Conservation (phyloP, 352 stramenopile genomes). For the Globisporangium nodosum region DNA sequence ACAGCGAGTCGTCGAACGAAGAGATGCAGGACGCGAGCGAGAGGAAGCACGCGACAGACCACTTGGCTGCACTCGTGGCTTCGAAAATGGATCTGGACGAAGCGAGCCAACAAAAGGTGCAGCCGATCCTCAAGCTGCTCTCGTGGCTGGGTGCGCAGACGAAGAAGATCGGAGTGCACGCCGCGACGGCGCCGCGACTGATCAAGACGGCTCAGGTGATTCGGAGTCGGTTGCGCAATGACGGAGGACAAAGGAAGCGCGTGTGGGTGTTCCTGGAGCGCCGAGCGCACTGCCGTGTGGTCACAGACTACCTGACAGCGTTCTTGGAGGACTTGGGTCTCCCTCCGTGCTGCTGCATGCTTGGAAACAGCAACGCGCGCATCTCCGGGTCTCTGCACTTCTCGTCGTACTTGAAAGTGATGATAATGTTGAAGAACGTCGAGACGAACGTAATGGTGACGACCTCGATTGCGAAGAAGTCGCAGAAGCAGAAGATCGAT, state of each 20-base stretch:
- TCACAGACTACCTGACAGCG: constrained; percentile 71
- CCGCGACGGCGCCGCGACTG: constrained; percentile 51
- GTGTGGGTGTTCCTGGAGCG: constrained; percentile 74
- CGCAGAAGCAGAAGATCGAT: constrained; percentile 33
- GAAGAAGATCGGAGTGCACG: constrained; percentile 22
- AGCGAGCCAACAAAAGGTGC: constrained; percentile 27
- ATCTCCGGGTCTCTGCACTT: constrained; percentile 51
- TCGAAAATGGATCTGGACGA: constrained; percentile 34
- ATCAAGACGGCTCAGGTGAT: constrained; percentile 50
- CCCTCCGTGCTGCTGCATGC: constrained; percentile 68
- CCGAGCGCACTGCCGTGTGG: constrained; percentile 58
- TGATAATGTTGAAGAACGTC: constrained; percentile 47
- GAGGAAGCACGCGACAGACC: neutral
- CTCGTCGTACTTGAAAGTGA: constrained; percentile 65
- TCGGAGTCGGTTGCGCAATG: constrained; percentile 38
- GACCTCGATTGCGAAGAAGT: constrained; percentile 60
- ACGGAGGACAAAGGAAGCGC: constrained; percentile 15
- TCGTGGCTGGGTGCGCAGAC: constrained; percentile 32
- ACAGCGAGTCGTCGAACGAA: constrained; percentile 14
- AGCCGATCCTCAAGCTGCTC: constrained; percentile 53
- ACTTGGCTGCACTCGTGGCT: constrained; percentile 16
- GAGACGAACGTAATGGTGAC: constrained; percentile 72
- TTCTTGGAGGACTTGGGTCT: constrained; percentile 31
- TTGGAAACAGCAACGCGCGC: constrained; percentile 60
- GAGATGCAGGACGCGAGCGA: neutral